These are phyloP conservation scores for Suhomyces bokatorum DNA, from an alignment of 1,139 yeast genomes.

Conservation along the genomic window DNA sequence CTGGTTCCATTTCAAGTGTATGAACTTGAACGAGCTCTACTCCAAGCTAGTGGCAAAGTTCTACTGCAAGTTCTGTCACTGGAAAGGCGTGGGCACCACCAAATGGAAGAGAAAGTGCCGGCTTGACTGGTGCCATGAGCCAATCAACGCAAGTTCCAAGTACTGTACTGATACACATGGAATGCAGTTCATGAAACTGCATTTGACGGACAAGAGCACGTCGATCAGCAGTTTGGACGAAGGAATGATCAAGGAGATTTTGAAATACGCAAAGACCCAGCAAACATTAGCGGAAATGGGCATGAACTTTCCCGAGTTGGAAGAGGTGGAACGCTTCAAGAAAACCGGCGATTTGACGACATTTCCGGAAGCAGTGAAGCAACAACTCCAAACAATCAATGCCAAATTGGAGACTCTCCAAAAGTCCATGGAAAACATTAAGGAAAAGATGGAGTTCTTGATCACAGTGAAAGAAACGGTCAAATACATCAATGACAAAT, in stretches of 20 bases:
- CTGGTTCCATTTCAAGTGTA: slow-evolving; percentile 88
- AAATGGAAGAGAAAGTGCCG: slow-evolving; percentile 80
- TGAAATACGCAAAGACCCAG: slow-evolving; percentile 15
- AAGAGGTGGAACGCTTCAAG: slow-evolving; percentile 33
- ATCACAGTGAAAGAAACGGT: slow-evolving; percentile 36
- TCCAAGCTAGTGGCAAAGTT: slow-evolving; percentile 62
- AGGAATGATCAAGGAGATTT: slow-evolving; percentile 24
- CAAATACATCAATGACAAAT: slow-evolving; percentile 39
- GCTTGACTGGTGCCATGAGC: slow-evolving; percentile 55
- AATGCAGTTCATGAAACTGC: slow-evolving; percentile 44
- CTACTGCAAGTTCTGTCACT: slow-evolving; percentile 74
- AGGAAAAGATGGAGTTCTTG: slow-evolving; percentile 25
- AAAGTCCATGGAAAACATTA: slow-evolving; percentile 20
- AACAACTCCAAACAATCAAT: slow-evolving; percentile 21
- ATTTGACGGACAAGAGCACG: slow-evolving; percentile 18
- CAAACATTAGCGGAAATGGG: slow-evolving; percentile 30
- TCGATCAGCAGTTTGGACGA: slow-evolving; percentile 20
- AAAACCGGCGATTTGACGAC: slow-evolving; percentile 30
- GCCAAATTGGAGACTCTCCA: slow-evolving; percentile 25
- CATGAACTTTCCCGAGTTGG: slow-evolving; percentile 40
- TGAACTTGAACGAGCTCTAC: slow-evolving; percentile 56
- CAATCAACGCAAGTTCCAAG: slow-evolving; percentile 57
- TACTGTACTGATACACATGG: slow-evolving; percentile 83
- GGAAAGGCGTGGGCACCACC: slow-evolving; percentile 46
- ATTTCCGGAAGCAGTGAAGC: slow-evolving; percentile 34